Conservation (phyloP, 768 basidiomycete genomes). For the Termitomyces sp. region DNA sequence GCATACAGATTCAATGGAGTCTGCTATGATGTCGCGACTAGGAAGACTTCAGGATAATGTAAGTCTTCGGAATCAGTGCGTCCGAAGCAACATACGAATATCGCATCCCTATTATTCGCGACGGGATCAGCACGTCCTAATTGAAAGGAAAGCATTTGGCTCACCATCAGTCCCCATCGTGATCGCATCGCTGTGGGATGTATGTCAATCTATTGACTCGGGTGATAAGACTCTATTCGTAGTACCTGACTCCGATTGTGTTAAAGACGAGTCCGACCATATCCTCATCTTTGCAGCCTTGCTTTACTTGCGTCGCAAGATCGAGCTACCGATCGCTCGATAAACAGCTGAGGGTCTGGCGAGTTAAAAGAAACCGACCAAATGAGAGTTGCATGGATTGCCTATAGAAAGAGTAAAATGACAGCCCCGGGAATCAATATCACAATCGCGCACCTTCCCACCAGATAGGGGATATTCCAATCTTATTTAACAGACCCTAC, state of each 20-base stretch:
- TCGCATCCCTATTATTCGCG: slow-evolving; percentile 63
- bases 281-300: slow-evolving; percentile 78
- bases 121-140: background rate
- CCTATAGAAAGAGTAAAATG: slow-evolving; percentile 40
- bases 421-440: background rate
- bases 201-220: background rate
- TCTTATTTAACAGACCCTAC: slow-evolving; percentile 35
- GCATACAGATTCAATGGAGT: slow-evolving; percentile 77
- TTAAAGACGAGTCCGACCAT: slow-evolving; percentile 82
- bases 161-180: slow-evolving; percentile 87
- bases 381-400: slow-evolving; percentile 84
- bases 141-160: slow-evolving; percentile 8
- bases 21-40: slow-evolving; percentile 85
- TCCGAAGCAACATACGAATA: slow-evolving; percentile 64
- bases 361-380: slow-evolving; percentile 37
- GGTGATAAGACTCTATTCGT: background rate
- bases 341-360: background rate
- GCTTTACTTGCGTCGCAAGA: slow-evolving; percentile 74
- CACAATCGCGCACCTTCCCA: slow-evolving; percentile 70
- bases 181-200: slow-evolving; percentile 66
- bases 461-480: slow-evolving; percentile 88
- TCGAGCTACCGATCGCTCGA: slow-evolving; percentile 49
- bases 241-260: slow-evolving; percentile 79
- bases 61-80: background rate
- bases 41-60: slow-evolving; percentile 53